Evolutionary conservation across 2,329 filamentous ascomycete genomes (phyloP).

Genomic region (Pseudocercospora pini-densiflorae): DNA sequence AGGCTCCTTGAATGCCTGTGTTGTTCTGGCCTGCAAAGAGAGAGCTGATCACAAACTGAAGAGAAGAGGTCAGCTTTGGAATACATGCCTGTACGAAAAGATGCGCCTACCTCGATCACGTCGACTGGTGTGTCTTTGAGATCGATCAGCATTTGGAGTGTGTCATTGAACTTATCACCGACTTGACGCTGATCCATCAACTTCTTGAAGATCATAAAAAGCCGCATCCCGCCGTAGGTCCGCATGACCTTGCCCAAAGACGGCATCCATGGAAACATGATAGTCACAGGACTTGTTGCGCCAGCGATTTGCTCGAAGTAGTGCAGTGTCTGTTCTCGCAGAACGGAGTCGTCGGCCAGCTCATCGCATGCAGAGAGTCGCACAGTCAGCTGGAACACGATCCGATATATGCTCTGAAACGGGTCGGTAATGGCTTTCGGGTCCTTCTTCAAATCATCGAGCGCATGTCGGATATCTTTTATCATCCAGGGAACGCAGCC

Average conservation of each 20-base stretch:
- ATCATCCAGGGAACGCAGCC: slow-evolving; percentile 49
- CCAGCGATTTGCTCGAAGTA: slow-evolving; percentile 55
- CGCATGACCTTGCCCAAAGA: slow-evolving; percentile 50
- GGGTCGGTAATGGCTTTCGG: slow-evolving; percentile 52
- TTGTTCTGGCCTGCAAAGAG: slow-evolving; percentile 62
- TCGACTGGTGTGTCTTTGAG: slow-evolving; percentile 47
- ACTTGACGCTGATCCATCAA: slow-evolving; percentile 53
- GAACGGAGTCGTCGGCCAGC: slow-evolving; percentile 52
- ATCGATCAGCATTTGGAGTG: slow-evolving; percentile 59
- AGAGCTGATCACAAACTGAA: slow-evolving; percentile 56
- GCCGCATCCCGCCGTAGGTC: slow-evolving; percentile 49
- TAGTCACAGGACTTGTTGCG: slow-evolving; percentile 47
- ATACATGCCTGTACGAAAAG: neutral
- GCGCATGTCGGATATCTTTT: slow-evolving; percentile 45
- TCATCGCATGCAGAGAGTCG: slow-evolving; percentile 59
- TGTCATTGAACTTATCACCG: slow-evolving; percentile 52
- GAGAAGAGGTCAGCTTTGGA: slow-evolving; percentile 16
- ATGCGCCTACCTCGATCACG: slow-evolving; percentile 5
- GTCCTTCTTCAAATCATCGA: slow-evolving; percentile 43
- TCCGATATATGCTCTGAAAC: slow-evolving; percentile 57
- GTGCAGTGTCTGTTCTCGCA: slow-evolving; percentile 49
- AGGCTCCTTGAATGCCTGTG: slow-evolving; percentile 59
- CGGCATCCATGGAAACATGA: slow-evolving; percentile 61
- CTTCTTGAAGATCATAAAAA: slow-evolving; percentile 56
- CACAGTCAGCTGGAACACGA: slow-evolving; percentile 62